Evolutionary conservation across 495 filamentous ascomycete genomes (phyloP), one percentile per base, ranked within the genome.

Genomic region (Trichoderma reesei): DNA sequence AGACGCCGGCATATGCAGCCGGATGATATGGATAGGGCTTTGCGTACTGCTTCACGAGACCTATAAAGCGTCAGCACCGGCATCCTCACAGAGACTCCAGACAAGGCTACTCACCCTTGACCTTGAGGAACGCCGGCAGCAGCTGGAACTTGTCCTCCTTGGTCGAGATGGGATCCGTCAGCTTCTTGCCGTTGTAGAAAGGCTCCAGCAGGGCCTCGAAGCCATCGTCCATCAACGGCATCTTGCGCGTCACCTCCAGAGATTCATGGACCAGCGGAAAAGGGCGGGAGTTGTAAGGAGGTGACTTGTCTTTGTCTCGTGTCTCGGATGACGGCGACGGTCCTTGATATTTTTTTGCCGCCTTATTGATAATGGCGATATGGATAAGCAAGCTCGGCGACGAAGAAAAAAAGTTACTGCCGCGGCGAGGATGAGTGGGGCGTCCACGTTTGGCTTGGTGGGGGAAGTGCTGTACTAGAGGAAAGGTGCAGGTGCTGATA

Each of bases 101-200:
- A 51, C 13, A 48, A 31, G 9, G 60, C 10, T 11, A 66, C 73
- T 65, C 63, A 80, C 78, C 94, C 74, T 99, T 99, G 69, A 96
- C 92, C 72, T 96, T 96, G 60, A 99, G 80, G 71, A 98, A 99
- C 4, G 94, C 93, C 0, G 94, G 95, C 18, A 99, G 78, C 33
- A 99, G 78, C 71, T 97, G 97, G 86, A 91, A 97, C 80, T 98
- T 98, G 76, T 98, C 92, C 66, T 86, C 76, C 44, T 73, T 92
- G n/a, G 95, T 96, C 44, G 90, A 85, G 70, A 99, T 96, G 0
- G 92, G 90, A 66, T 97, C 94, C 0, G 91, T 96, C 62, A 98
- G 77, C 61, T 85, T 87, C 72, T 98, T 99, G 63, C 90, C 92
- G 68, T 93, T 91, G 75, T 99, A 99, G 72, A 98, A 96, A 0